Conservation (phyloP, 2,329 filamentous ascomycete genomes). For the Scolecobasidium constrictum region DNA sequence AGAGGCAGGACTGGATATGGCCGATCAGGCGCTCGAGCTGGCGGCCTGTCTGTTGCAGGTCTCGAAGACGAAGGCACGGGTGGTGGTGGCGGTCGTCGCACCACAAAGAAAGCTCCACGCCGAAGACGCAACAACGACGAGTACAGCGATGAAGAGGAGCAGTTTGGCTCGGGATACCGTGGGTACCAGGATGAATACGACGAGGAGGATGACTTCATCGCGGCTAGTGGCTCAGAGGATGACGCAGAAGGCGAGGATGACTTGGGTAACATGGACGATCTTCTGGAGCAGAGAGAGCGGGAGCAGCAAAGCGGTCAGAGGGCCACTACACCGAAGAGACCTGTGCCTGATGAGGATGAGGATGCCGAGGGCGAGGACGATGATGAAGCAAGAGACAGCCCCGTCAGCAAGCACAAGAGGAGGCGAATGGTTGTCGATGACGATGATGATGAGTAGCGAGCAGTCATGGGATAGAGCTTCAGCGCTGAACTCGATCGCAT, state of each 20-base stretch:
- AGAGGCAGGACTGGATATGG: slow-evolving; percentile 39
- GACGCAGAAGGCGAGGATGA: slow-evolving; percentile 50
- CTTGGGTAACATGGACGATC: slow-evolving; percentile 15
- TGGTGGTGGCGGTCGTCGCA: slow-evolving; percentile 23
- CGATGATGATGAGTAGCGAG: slow-evolving; percentile 9
- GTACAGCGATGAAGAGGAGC: slow-evolving; percentile 66
- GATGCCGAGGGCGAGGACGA: slow-evolving; percentile 21
- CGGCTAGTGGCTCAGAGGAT: slow-evolving; percentile 60
- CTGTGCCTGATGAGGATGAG: slow-evolving; percentile 17
- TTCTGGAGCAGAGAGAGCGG: slow-evolving; percentile 8
- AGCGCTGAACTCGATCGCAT: too few relatives aligned
- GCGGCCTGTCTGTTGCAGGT: slow-evolving; percentile 56
- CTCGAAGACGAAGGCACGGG: slow-evolving; percentile 49
- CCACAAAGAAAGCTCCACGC: slow-evolving; percentile 14
- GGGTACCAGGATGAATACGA: slow-evolving; percentile 65
- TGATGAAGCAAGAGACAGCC: slow-evolving; percentile 13
- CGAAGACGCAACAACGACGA: slow-evolving; percentile 24
- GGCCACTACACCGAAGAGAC: slow-evolving; percentile 6
- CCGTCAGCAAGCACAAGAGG: slow-evolving; percentile 13
- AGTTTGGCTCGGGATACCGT: slow-evolving; percentile 40
- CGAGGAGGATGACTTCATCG: slow-evolving; percentile 69
- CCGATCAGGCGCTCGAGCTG: slow-evolving; percentile 34
- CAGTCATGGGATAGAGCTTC: too few relatives aligned
- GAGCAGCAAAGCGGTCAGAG: slow-evolving; percentile 2
- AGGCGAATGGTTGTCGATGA: slow-evolving; percentile 8